Evolutionary conservation across 495 filamentous ascomycete genomes (phyloP).

Genomic region (Thozetella sp.): DNA sequence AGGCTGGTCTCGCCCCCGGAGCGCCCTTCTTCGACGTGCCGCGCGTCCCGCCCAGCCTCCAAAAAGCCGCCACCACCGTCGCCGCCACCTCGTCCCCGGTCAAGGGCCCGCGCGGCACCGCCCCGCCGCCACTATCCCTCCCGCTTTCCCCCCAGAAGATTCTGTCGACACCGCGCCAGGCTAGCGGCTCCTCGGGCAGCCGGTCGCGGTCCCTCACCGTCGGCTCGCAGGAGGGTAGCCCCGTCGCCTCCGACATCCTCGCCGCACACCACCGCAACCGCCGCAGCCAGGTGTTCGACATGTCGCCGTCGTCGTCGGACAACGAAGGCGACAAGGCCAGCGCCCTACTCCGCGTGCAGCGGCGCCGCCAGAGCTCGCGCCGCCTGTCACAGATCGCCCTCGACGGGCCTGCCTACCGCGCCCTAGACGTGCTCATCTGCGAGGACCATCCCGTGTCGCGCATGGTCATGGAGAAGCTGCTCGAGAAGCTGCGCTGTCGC

Average conservation of each 20-base stretch:
- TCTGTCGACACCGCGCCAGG: constrained; percentile 45
- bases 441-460: constrained; percentile 98
- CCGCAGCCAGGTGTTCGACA: constrained; percentile 90
- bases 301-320: constrained; percentile 96
- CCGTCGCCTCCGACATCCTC: constrained; percentile 66
- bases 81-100: constrained; percentile 76
- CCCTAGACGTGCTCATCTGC: constrained; percentile 92
- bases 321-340: constrained; percentile 92
- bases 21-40: constrained; percentile 74
- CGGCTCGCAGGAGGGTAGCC: constrained; percentile 89
- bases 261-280: constrained; percentile 79
- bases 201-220: constrained; percentile 89
- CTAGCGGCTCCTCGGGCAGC: constrained; percentile 41
- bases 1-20: constrained; percentile 70
- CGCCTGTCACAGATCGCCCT: constrained; percentile 87
- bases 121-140: constrained; percentile 44
- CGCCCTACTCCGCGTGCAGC: constrained; percentile 89
- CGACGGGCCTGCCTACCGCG: constrained; percentile 80
- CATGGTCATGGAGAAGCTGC: constrained; percentile 93
- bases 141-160: constrained; percentile 53
- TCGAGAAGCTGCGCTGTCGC: constrained; percentile 92
- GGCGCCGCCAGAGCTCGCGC: constrained; percentile 87
- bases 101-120: constrained; percentile 70
- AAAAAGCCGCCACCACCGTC: constrained; percentile 60
- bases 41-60: constrained; percentile 57